Evolutionary conservation across 805 yeast genomes (phyloP).

Genomic region (Teunomyces lycoperdinae): DNA sequence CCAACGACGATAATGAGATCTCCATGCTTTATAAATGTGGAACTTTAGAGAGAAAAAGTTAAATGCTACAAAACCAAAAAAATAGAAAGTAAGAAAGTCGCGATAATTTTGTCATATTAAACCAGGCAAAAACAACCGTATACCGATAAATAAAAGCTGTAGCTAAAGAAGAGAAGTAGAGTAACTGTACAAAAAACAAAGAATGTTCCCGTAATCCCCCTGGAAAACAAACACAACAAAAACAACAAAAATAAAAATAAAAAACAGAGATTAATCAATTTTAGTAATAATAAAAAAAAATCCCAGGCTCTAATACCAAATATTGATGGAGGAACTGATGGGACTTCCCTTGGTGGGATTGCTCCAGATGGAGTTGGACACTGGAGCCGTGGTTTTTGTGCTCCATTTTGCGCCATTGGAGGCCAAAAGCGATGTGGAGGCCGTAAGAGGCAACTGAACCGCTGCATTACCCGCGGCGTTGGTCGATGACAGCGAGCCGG

Average conservation of each 20-base stretch:
- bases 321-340: constrained; percentile 5
- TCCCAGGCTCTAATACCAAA: background rate
- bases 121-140: too few species aligned
- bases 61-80: too few species aligned
- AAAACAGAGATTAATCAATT: constrained; percentile 1
- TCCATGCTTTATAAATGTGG: background rate
- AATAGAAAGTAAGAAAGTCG: too few species aligned
- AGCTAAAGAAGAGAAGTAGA: too few species aligned
- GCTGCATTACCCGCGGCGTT: background rate
- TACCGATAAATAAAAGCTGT: too few species aligned
- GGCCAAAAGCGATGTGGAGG: background rate
- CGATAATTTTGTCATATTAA: too few species aligned
- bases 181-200: background rate
- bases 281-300: constrained; percentile 1
- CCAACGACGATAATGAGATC: constrained; percentile 15
- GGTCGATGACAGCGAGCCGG: constrained; percentile 1
- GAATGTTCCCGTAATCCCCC: too few species aligned
- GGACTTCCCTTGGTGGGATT: constrained; percentile 10
- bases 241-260: background rate
- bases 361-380: constrained; percentile 23
- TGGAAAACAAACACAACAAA: constrained; percentile 4
- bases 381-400: constrained; percentile 5
- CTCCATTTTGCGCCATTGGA: constrained; percentile 11
- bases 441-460: background rate
- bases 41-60: too few species aligned